These are phyloP conservation scores for Tuber brumale DNA, from an alignment of 495 filamentous ascomycete genomes.

Conservation along the genomic window DNA sequence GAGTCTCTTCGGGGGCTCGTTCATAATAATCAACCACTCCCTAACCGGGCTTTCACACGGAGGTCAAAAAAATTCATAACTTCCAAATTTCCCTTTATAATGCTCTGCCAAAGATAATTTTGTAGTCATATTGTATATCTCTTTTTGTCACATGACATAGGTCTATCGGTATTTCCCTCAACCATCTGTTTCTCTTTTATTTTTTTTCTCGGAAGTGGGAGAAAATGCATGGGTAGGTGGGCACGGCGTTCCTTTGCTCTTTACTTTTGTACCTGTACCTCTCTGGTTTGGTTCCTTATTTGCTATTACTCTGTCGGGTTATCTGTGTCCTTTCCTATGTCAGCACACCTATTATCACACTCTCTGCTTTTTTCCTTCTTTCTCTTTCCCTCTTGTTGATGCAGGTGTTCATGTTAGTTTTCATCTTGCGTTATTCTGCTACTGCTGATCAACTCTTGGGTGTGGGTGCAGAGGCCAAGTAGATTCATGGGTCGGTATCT, in stretches of 20 bases:
- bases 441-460: neutral
- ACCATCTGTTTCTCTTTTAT: constrained; percentile 2
- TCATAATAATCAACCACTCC: constrained; percentile 21
- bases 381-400: constrained; percentile 23
- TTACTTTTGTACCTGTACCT: constrained; percentile 8
- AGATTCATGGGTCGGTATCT: neutral
- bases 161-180: constrained; percentile 10
- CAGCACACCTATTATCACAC: constrained; percentile 28
- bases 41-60: neutral
- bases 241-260: constrained; percentile 30
- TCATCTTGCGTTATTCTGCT: neutral
- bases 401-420: neutral
- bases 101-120: constrained; percentile 7
- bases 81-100: constrained; percentile 12
- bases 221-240: constrained; percentile 26
- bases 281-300: constrained; percentile 12
- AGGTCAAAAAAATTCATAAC: neutral
- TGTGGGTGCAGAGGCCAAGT: neutral
- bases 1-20: constrained; percentile 47
- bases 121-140: constrained; percentile 17
- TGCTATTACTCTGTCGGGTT: constrained; percentile 12
- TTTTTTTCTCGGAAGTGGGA: constrained; percentile 14
- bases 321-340: constrained; percentile 26
- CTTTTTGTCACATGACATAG: constrained; percentile 18
- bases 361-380: constrained; percentile 24